Conservation (phyloP, 805 yeast genomes). For the Candida coquimbonensis region DNA sequence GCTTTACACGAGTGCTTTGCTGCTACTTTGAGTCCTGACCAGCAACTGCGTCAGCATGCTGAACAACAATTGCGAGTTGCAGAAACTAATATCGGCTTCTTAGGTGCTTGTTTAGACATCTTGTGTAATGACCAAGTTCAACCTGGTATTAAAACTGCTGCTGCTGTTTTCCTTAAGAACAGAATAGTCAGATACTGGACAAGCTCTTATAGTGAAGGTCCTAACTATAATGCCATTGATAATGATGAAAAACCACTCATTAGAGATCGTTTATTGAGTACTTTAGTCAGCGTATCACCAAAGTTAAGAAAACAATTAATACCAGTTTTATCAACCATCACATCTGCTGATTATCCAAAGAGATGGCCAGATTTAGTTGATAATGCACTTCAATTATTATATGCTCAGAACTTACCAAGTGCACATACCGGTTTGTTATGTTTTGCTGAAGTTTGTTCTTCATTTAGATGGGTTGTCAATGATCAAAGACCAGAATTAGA, state of each 20-base stretch:
- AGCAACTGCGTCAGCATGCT: conserved; percentile 53
- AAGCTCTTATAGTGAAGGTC: conserved; percentile 21
- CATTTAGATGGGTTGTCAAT: conserved; percentile 66
- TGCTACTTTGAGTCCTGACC: conserved; percentile 69
- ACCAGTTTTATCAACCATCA: conserved; percentile 48
- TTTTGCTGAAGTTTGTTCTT: conserved; percentile 60
- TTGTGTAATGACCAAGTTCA: conserved; percentile 46
- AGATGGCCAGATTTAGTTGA: conserved; percentile 51
- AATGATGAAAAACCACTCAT: conserved; percentile 70
- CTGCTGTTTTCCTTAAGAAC: conserved; percentile 82
- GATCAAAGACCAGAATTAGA: conserved; percentile 48
- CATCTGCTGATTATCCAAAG: conserved; percentile 42
- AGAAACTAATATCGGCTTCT: conserved; percentile 58
- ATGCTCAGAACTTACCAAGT: conserved; percentile 33
- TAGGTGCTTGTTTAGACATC: conserved; percentile 78
- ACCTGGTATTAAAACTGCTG: conserved; percentile 52
- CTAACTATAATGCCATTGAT: conserved; percentile 36
- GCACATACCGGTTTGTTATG: conserved; percentile 65
- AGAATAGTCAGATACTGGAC: conserved; percentile 61
- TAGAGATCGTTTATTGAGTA: conserved; percentile 59
- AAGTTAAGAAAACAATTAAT: conserved; percentile 35
- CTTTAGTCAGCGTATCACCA: conserved; percentile 45
- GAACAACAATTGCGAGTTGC: conserved; percentile 59
- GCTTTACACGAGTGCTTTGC: conserved; percentile 68
- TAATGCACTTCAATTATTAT: conserved; percentile 38